Conservation (phyloP, 2,329 filamentous ascomycete species). For the Colletotrichum lindemuthianum region DNA sequence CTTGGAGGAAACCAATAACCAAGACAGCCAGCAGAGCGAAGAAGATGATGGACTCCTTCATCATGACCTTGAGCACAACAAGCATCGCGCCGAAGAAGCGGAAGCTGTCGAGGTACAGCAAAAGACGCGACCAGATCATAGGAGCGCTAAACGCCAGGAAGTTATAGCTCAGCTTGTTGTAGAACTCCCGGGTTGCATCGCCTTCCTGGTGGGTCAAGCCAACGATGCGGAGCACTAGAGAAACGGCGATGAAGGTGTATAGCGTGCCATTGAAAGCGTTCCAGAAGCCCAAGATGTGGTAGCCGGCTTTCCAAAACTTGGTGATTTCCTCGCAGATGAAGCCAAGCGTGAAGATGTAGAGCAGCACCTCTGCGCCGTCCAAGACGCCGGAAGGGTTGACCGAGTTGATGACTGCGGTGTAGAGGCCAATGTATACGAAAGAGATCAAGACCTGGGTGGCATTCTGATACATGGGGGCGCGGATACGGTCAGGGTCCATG, state of each 20-base stretch:
- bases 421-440: conserved; percentile 83
- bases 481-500: conserved; percentile 93
- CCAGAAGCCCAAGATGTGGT: conserved; percentile 94
- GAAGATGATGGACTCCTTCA: conserved; percentile 95
- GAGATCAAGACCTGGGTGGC: conserved; percentile 86
- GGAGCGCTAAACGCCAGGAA: conserved; percentile 92
- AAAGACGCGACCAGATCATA: conserved; percentile 94
- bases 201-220: conserved; percentile 72
- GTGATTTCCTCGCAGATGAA: conserved; percentile 88
- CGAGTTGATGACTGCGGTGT: conserved; percentile 92
- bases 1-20: conserved; percentile 88
- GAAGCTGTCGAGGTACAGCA: conserved; percentile 93
- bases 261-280: conserved; percentile 91
- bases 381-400: conserved; percentile 87
- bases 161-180: conserved; percentile 89
- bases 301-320: conserved; percentile 95
- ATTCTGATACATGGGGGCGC: conserved; percentile 93
- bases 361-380: conserved; percentile 81
- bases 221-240: conserved; percentile 81
- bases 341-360: conserved; percentile 92
- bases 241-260: conserved; percentile 81
- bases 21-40: conserved; percentile 90
- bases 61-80: conserved; percentile 94
- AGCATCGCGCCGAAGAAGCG: conserved; percentile 99
- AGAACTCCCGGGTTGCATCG: conserved; percentile 64